A percentile compares a stretch with the other conserved stretches of the same genome.
These are phyloP conservation scores for Albizia julibrissin DNA, from an alignment of 306 rosid genomes.

Conservation along the genomic window DNA sequence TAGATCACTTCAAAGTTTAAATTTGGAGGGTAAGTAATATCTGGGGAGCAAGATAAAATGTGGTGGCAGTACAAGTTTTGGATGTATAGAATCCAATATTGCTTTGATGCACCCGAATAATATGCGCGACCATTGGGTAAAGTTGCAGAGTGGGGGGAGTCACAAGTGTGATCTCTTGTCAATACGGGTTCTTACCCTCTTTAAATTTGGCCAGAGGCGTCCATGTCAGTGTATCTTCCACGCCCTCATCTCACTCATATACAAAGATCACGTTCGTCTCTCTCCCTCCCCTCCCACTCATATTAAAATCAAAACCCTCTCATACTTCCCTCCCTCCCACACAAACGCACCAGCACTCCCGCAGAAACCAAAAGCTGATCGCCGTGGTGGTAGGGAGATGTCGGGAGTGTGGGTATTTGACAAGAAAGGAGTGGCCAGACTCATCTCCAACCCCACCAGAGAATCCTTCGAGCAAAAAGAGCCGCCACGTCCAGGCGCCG, in stretches of 20 bases:
- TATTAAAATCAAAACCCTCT: not conserved
- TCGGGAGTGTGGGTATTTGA: constrained; percentile 95
- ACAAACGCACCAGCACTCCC: not conserved
- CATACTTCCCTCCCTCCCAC: not conserved
- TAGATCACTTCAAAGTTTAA: not conserved
- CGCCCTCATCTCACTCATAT: not conserved
- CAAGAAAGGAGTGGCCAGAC: constrained; percentile 83
- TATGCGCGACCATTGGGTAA: not conserved
- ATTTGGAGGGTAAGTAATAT: not conserved
- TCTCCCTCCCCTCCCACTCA: not conserved
- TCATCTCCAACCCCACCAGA: constrained; percentile 69
- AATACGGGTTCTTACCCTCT: not conserved
- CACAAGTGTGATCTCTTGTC: not conserved
- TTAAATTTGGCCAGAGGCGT: not conserved
- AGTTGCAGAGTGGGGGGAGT: not conserved
- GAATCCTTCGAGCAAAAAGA: constrained; percentile 77
- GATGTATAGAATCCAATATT: not conserved
- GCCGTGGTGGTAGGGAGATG: constrained; percentile 35
- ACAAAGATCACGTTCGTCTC: not conserved
- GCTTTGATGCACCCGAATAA: not conserved
- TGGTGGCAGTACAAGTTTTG: not conserved
- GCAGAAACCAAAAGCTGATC: not conserved
- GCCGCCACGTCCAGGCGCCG: constrained; percentile 50
- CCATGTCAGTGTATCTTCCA: not conserved
- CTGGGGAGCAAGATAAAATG: not conserved